Conservation (phyloP, 2,329 filamentous ascomycete genomes). For the Lecanicillium sp. region DNA sequence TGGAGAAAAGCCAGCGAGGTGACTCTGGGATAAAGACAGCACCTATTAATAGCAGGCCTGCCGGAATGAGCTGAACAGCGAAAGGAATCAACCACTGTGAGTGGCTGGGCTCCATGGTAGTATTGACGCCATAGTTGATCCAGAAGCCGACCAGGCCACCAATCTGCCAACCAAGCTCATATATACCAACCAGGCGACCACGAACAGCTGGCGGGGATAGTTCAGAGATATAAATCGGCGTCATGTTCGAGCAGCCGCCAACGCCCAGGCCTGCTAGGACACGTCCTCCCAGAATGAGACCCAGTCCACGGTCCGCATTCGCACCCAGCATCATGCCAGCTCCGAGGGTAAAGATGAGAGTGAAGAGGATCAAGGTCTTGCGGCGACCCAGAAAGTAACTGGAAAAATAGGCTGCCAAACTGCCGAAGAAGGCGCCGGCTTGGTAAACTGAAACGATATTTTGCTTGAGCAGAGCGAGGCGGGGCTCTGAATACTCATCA, state of each 20-base stretch:
- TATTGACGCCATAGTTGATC: conserved; percentile 58
- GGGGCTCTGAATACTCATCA: conserved; percentile 31
- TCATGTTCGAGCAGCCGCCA: conserved; percentile 55
- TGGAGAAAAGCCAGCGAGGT: conserved; percentile 61
- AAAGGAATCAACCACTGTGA: conserved; percentile 60
- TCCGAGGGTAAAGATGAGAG: conserved; percentile 59
- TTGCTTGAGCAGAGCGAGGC: conserved; percentile 55
- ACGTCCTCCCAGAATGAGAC: conserved; percentile 52
- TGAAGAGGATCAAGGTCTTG: conserved; percentile 54
- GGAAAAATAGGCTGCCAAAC: conserved; percentile 58
- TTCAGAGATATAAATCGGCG: conserved; percentile 55
- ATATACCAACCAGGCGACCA: conserved; percentile 58
- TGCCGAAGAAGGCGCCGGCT: conserved; percentile 76
- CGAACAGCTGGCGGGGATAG: conserved; percentile 54
- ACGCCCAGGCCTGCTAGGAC: conserved; percentile 58
- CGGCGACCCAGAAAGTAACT: conserved; percentile 62
- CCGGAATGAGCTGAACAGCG: conserved; percentile 60
- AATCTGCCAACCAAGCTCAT: conserved; percentile 58
- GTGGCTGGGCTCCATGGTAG: conserved; percentile 35
- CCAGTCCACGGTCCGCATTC: conserved; percentile 53
- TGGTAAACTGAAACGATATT: conserved; percentile 81
- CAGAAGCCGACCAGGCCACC: conserved; percentile 58
- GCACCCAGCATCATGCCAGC: conserved; percentile 66
- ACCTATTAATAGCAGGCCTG: conserved; percentile 52
- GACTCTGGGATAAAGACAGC: conserved; percentile 56